Base-by-base conservation (phyloP, 352 stramenopile species). In the Globisporangium uncinulatum region DNA sequence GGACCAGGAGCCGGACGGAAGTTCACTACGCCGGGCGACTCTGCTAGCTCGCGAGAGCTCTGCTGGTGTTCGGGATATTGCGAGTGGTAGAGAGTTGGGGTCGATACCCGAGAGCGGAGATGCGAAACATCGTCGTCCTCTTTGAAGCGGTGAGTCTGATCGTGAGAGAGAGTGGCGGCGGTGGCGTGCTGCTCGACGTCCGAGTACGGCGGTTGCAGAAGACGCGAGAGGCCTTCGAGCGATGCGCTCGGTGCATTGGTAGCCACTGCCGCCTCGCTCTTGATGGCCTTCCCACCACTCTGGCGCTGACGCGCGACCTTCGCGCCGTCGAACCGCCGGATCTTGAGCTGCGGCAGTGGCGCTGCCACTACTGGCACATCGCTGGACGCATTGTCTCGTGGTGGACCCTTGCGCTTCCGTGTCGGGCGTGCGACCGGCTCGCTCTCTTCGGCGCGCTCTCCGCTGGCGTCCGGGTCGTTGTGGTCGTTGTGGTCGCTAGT, bases 271-370 rank as follows among this genome's bases (percentile, higher is more conserved):
- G 7, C 19, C 7, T 48, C 43, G 43, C n/a, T 21, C 13, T 3
- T 29, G 34, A 39, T 13, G 7, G n/a, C 5, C 24, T 29, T 29
- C 43, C 15, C 14, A n/a, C n/a, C 13, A 9, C 43, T 29, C 43
- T 48, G 43, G 13, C 55, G 48, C 13, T 43, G 24, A 4, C 29
- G 11, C 3, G 56, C 48, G 41, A 56, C 17, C 19, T 62, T 62
- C 19, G 57, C 51, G 10, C 51, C 57, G 32, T 63, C 57, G 9
- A 62, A 62, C 10, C 56, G 56, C n/a, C 56, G 56, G 29, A 62
- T 62, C 51, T 63, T 63, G 50, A 43, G 57, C 50, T 31, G 49
- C 31, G 56, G 31, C 34, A n/a, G 46, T n/a, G 20, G 17, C 15
- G 14, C 44, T 24, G 24, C 14, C 54, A 17, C 17, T 20, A 14